phyloP scores from a whole-genome alignment of 2,329 filamentous ascomycete species.

The Pseudogymnoascus sp. region DNA sequence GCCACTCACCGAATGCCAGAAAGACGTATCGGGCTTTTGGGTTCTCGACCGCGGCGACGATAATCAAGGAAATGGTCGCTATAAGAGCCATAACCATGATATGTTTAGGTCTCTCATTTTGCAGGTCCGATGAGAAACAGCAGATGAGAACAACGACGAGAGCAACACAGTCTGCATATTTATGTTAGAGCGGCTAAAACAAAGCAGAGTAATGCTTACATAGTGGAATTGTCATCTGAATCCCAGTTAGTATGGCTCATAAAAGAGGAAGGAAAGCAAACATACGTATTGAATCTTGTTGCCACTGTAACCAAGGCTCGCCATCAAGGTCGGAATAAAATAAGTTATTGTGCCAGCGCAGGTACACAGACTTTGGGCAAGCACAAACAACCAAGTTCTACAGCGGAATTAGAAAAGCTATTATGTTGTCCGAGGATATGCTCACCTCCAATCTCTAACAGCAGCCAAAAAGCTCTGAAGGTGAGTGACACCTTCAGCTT shows the following conservation, averaged over 20 bases:
- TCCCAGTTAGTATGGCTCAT: not conserved
- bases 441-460: slow-evolving; percentile 11
- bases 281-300: slow-evolving; percentile 11
- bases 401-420: not conserved
- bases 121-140: slow-evolving; percentile 16
- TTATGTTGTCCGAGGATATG: not conserved
- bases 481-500: not conserved
- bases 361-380: slow-evolving; percentile 11
- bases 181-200: not conserved
- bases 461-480: slow-evolving; percentile 1
- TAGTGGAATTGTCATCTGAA: slow-evolving; percentile 12
- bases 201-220: not conserved
- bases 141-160: slow-evolving; percentile 17
- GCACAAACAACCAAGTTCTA: slow-evolving; percentile 10
- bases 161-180: slow-evolving; percentile 13
- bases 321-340: slow-evolving; percentile 11
- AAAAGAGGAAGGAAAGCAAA: not conserved
- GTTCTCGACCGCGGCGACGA: slow-evolving; percentile 14
- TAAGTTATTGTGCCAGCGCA: slow-evolving; percentile 12
- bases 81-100: slow-evolving; percentile 16
- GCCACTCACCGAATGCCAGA: slow-evolving; percentile 13
- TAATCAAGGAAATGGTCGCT: slow-evolving; percentile 15
- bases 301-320: slow-evolving; percentile 2
- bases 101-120: slow-evolving; percentile 17
- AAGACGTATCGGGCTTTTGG: slow-evolving; percentile 16